These are phyloP conservation scores for Arxiozyma slooffiae DNA, from an alignment of 1,139 yeast species.

Conservation along the genomic window DNA sequence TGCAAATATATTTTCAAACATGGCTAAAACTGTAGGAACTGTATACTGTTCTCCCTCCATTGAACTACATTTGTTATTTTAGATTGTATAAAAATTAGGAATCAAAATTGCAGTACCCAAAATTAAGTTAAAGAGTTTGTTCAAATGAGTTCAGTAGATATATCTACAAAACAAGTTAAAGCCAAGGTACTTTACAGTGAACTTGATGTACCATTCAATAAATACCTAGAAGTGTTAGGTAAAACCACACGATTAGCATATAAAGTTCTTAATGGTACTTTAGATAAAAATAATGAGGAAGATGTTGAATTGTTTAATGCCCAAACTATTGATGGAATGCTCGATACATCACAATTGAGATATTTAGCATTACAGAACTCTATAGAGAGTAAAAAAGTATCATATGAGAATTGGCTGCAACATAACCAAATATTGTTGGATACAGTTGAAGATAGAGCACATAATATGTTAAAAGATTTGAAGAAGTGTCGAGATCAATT, in stretches of 20 bases:
- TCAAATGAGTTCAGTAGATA: neutral
- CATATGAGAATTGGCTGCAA: constrained; percentile 20
- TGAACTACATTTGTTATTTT: neutral
- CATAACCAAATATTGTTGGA: constrained; percentile 11
- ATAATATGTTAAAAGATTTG: constrained; percentile 12
- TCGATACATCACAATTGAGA: constrained; percentile 13
- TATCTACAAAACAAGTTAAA: constrained; percentile 15
- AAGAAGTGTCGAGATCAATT: constrained; percentile 9
- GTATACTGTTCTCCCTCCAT: neutral
- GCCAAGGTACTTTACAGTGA: constrained; percentile 23
- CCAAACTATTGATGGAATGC: constrained; percentile 9
- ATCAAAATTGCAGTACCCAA: neutral
- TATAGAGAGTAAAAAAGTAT: constrained; percentile 17
- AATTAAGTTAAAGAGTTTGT: neutral
- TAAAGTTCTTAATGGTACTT: constrained; percentile 13
- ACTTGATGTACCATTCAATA: constrained; percentile 18
- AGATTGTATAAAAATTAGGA: neutral
- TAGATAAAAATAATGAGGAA: constrained; percentile 7
- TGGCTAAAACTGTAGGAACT: neutral
- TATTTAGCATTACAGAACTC: constrained; percentile 19
- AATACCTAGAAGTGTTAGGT: constrained; percentile 16
- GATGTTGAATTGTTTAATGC: constrained; percentile 8
- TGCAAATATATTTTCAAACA: neutral
- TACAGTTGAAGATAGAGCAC: constrained; percentile 9
- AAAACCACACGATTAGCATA: constrained; percentile 14